Base-by-base conservation (phyloP, 148 eudicot genomes). In the Fagopyrum esculentum region DNA sequence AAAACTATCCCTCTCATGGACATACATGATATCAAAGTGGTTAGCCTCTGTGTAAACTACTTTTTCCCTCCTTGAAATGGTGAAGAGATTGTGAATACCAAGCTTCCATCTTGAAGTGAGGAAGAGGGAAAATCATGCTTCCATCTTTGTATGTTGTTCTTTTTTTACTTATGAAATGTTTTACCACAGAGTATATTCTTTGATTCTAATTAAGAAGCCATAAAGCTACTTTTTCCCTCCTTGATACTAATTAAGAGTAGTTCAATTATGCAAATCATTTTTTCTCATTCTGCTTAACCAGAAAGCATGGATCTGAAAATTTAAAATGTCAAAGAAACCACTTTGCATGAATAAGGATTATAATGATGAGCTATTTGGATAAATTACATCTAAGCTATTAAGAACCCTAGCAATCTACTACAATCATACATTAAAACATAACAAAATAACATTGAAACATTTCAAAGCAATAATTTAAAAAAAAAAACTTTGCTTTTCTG, bases 341-440 rank as follows among this genome's bases (percentile, higher is more conserved):
- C 71, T 66, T 64, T 40, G 47, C n/a, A 66, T 66, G 71, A 66
- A 64, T 40, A 66, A 66, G 46, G 19, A 40, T 66, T 40, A 64
- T 5, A 66, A 15, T 66, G 71, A 66, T 66, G 71, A 66, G 47
- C 6, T 35, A 43, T 66, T 5, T 13, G 40, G 70, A 45, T 35
- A 45, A 60, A 60, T 60, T 60, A 60, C 29, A 60, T 63, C 69
- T 6, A 35, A 64, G 70, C 70, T 64, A 64, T 64, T 64, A 64
- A 64, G 70, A 8, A 64, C 46, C 47, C 69, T 40, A 66, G 6
- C 69, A 63, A 63, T 6, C 16, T 30, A 30, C 69, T 19, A 40
- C 13, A 2, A 6, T 35, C 19, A 11, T 35, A 66, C 4, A 66
- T 1, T 11, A 66, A 35, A 66, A 66, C 46, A 4, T 35, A 66